phyloP scores from a whole-genome alignment of 148 eudicot species.

The Spergularia bocconei region DNA sequence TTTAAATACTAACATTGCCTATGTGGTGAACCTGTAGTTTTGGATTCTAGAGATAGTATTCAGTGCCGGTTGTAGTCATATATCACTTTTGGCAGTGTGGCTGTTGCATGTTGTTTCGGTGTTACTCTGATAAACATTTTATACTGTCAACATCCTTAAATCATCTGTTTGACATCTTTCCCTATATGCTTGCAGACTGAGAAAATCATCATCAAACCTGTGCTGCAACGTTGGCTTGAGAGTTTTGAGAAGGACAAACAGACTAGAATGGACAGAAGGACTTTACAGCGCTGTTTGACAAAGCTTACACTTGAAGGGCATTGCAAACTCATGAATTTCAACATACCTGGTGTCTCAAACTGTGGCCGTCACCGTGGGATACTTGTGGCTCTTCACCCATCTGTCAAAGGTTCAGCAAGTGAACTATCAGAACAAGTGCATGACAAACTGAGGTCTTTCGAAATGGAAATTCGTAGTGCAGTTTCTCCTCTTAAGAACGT shows the following conservation, averaged over 20 bases:
- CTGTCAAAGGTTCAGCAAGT: slow-evolving; percentile 45
- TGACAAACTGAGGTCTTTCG: slow-evolving; percentile 74
- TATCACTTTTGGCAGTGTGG: not conserved
- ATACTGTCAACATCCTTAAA: not conserved
- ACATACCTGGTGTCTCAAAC: slow-evolving; percentile 74
- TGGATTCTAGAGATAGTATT: not conserved
- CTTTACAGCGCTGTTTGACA: slow-evolving; percentile 59
- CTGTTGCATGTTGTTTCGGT: not conserved
- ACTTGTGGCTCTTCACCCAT: slow-evolving; percentile 72
- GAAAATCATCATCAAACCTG: slow-evolving; percentile 71
- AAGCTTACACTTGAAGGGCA: slow-evolving; percentile 75
- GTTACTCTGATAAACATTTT: not conserved
- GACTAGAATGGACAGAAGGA: slow-evolving; percentile 74
- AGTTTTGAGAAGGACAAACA: slow-evolving; percentile 64
- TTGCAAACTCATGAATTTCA: slow-evolving; percentile 58
- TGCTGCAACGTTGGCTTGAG: slow-evolving; percentile 77
- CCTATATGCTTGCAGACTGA: slow-evolving; percentile 48
- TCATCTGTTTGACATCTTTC: not conserved
- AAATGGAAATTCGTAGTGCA: slow-evolving; percentile 54
- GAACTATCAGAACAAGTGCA: slow-evolving; percentile 70
- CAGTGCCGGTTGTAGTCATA: not conserved
- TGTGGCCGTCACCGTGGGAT: slow-evolving; percentile 54
- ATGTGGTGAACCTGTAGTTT: not conserved
- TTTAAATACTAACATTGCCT: slow-evolving; percentile 11
- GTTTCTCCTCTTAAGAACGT: slow-evolving; percentile 51